Conservation (phyloP, 805 yeast genomes). For the Lachancea quebecensis region DNA sequence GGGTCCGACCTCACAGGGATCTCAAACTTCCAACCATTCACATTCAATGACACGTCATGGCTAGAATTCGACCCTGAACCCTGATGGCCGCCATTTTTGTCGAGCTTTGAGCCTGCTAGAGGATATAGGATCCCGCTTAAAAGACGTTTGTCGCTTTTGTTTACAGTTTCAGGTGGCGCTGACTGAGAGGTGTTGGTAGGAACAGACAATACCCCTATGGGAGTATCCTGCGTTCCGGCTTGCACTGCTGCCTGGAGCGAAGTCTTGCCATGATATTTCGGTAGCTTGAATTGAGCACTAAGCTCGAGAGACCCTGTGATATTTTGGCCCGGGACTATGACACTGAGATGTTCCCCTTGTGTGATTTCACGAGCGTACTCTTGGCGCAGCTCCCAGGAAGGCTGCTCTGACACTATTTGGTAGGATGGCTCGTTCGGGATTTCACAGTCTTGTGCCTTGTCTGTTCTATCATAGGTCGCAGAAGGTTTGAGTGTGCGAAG, state of each 20-base stretch:
- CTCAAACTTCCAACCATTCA: conserved; percentile 32
- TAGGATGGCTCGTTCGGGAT: conserved; percentile 19
- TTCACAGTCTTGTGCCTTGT: neutral
- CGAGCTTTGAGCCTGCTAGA: conserved; percentile 10
- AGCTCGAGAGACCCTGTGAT: conserved; percentile 29
- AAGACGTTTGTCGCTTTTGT: conserved; percentile 20
- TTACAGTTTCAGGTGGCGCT: neutral
- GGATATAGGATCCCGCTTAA: conserved; percentile 19
- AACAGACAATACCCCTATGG: conserved; percentile 18
- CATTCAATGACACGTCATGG: conserved; percentile 13
- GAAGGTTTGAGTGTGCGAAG: conserved; percentile 15
- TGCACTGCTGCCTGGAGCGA: conserved; percentile 28
- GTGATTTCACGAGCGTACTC: conserved; percentile 19
- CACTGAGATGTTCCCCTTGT: conserved; percentile 21
- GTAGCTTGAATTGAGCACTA: conserved; percentile 27
- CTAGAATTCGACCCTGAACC: neutral
- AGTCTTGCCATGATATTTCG: conserved; percentile 30
- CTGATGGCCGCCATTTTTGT: conserved; percentile 6
- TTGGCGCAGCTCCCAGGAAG: conserved; percentile 20
- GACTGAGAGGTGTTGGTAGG: neutral
- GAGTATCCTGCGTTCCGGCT: conserved; percentile 22
- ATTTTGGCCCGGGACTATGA: conserved; percentile 28
- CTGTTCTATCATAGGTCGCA: conserved; percentile 3
- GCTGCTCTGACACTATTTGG: conserved; percentile 23
- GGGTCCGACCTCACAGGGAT: conserved; percentile 23